These are phyloP conservation scores for Dictyostelium capitatum DNA, from an alignment of 78 protist species.

Conservation along the genomic window DNA sequence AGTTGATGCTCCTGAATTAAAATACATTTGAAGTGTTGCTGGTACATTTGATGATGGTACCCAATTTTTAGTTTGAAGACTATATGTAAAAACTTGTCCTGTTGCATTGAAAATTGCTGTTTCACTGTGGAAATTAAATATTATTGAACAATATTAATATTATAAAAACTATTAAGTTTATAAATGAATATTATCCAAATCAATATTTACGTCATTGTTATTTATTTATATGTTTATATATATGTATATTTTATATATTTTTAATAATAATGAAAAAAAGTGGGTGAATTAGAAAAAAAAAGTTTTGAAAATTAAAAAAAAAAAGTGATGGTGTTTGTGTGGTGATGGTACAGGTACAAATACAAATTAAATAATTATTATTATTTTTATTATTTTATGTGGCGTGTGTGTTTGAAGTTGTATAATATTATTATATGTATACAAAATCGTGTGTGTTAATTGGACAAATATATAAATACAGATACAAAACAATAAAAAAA, in stretches of 20 bases:
- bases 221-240: neutral
- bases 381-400: neutral
- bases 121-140: conserved; percentile 29
- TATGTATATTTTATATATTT: neutral
- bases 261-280: no score
- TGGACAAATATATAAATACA: neutral
- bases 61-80: conserved; percentile 48
- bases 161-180: no score
- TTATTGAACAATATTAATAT: no score
- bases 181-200: no score
- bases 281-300: neutral
- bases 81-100: conserved; percentile 68
- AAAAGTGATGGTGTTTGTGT: neutral
- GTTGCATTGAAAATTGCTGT: conserved; percentile 49
- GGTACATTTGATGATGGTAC: conserved; percentile 63
- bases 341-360: neutral
- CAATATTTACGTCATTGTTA: conserved; percentile 11
- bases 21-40: conserved; percentile 63
- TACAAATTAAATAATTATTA: no score
- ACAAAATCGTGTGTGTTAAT: neutral
- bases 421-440: no score
- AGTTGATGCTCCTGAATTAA: conserved; percentile 31
- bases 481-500: neutral
- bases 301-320: neutral
- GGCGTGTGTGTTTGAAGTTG: no score